Conservation (phyloP, 805 yeast genomes). For the Ogataea minuta region DNA sequence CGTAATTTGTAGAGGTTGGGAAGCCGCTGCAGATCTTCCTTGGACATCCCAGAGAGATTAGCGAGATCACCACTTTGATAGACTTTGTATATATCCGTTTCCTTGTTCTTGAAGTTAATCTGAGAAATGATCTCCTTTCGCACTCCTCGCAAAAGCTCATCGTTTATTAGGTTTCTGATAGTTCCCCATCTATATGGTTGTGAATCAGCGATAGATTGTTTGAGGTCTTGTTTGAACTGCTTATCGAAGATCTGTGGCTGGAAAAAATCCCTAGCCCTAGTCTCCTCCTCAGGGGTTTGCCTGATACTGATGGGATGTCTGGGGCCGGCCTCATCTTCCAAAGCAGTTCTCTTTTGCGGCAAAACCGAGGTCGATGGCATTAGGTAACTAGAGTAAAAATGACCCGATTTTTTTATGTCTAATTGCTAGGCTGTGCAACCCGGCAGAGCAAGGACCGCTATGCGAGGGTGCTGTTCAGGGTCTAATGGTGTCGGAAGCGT, state of each 20-base stretch:
- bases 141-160: slow-evolving; percentile 71
- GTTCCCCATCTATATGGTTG: slow-evolving; percentile 92
- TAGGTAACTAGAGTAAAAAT: slow-evolving; percentile 1
- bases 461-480: too few species aligned
- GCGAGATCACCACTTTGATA: slow-evolving; percentile 90
- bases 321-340: background rate
- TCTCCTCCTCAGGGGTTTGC: slow-evolving; percentile 36
- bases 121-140: slow-evolving; percentile 79
- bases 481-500: too few species aligned
- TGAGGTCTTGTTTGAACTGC: slow-evolving; percentile 39
- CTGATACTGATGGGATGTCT: slow-evolving; percentile 27
- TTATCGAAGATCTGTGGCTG: slow-evolving; percentile 36
- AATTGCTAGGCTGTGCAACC: slow-evolving; percentile 5
- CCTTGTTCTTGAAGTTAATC: slow-evolving; percentile 90
- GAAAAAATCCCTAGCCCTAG: slow-evolving; percentile 31
- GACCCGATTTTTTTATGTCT: slow-evolving; percentile 1
- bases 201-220: slow-evolving; percentile 47
- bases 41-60: slow-evolving; percentile 80
- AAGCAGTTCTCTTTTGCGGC: slow-evolving; percentile 12
- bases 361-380: slow-evolving; percentile 10
- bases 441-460: too few species aligned
- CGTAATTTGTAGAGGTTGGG: slow-evolving; percentile 77
- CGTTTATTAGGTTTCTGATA: slow-evolving; percentile 69
- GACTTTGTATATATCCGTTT: slow-evolving; percentile 95
- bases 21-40: slow-evolving; percentile 68